Evolutionary conservation across 148 eudicot genomes (phyloP).

Genomic region (Rhododendron ovatum): DNA sequence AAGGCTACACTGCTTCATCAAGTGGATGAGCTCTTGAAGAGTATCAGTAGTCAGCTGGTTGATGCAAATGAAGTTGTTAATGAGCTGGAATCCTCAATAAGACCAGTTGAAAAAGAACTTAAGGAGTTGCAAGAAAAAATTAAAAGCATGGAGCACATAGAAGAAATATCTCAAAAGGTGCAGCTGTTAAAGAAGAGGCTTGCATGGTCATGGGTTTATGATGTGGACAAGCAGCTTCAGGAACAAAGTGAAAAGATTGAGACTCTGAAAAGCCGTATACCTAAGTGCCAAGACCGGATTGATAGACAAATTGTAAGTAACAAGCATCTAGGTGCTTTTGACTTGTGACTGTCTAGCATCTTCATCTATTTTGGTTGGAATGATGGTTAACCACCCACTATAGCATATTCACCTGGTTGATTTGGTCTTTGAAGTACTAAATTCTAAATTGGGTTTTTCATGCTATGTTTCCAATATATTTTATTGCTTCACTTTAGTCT

Average conservation of each 20-base stretch:
- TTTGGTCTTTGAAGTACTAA: not conserved
- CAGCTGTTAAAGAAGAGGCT: slow-evolving; percentile 67
- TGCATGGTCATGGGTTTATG: slow-evolving; percentile 94
- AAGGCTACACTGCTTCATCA: slow-evolving; percentile 97
- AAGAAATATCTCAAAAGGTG: slow-evolving; percentile 63
- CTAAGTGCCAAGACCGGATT: slow-evolving; percentile 55
- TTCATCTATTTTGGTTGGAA: not conserved
- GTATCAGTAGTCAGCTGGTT: slow-evolving; percentile 49
- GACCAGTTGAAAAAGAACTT: slow-evolving; percentile 69
- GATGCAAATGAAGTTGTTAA: slow-evolving; percentile 53
- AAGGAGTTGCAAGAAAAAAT: slow-evolving; percentile 76
- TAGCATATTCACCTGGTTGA: not conserved
- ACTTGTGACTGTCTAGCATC: not conserved
- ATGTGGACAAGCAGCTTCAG: slow-evolving; percentile 51
- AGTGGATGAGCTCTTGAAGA: slow-evolving; percentile 74
- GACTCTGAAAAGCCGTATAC: slow-evolving; percentile 47
- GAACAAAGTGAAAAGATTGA: slow-evolving; percentile 44
- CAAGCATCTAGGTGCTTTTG: not conserved
- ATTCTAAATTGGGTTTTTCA: not conserved
- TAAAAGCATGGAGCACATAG: slow-evolving; percentile 75
- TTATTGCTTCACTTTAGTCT: too few species aligned
- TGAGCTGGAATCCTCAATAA: slow-evolving; percentile 71
- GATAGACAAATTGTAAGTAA: slow-evolving; percentile 53
- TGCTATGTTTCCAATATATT: not conserved
- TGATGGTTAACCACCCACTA: not conserved